These are phyloP conservation scores for Dactylellina parvicollis DNA, from an alignment of 2,329 filamentous ascomycete genomes.

Conservation along the genomic window DNA sequence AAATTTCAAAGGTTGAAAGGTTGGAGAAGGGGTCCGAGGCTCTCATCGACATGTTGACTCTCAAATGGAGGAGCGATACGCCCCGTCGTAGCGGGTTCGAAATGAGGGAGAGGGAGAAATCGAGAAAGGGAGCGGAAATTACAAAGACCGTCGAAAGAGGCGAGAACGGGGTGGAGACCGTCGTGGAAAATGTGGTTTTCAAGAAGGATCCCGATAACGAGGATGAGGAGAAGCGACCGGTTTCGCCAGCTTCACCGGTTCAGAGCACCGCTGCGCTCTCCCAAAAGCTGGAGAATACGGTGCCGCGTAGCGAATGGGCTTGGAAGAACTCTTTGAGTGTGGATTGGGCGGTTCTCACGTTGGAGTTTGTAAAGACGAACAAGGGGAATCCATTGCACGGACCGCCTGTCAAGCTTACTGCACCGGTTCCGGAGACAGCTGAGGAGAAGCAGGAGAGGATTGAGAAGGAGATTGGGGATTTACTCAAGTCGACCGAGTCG, in stretches of 20 bases:
- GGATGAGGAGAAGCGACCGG: slow-evolving; percentile 15
- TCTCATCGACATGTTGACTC: slow-evolving; percentile 43
- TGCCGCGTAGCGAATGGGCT: slow-evolving; percentile 30
- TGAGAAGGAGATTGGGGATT: slow-evolving; percentile 13
- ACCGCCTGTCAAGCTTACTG: slow-evolving; percentile 29
- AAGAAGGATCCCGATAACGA: slow-evolving; percentile 31
- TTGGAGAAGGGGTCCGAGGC: slow-evolving; percentile 34
- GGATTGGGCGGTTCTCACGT: slow-evolving; percentile 43
- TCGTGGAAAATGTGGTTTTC: slow-evolving; percentile 22
- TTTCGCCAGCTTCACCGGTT: not conserved
- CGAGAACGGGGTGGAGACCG: slow-evolving; percentile 18
- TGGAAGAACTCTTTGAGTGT: slow-evolving; percentile 50
- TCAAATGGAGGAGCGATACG: slow-evolving; percentile 46
- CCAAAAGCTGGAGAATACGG: slow-evolving; percentile 24
- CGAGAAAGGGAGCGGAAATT: slow-evolving; percentile 14
- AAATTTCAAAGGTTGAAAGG: slow-evolving; percentile 25
- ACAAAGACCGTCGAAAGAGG: slow-evolving; percentile 12
- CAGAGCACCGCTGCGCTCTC: not conserved
- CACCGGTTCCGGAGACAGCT: not conserved
- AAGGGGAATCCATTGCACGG: slow-evolving; percentile 42
- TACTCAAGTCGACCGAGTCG: slow-evolving; percentile 16
- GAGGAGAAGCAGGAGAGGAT: slow-evolving; percentile 4
- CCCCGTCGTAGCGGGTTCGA: slow-evolving; percentile 37
- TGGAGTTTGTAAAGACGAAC: slow-evolving; percentile 33
- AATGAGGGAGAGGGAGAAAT: slow-evolving; percentile 34